Evolutionary conservation across 2,329 filamentous ascomycete species (phyloP), one percentile per base, ranked within the genome.

Genomic region (Pseudocercospora eumusae): DNA sequence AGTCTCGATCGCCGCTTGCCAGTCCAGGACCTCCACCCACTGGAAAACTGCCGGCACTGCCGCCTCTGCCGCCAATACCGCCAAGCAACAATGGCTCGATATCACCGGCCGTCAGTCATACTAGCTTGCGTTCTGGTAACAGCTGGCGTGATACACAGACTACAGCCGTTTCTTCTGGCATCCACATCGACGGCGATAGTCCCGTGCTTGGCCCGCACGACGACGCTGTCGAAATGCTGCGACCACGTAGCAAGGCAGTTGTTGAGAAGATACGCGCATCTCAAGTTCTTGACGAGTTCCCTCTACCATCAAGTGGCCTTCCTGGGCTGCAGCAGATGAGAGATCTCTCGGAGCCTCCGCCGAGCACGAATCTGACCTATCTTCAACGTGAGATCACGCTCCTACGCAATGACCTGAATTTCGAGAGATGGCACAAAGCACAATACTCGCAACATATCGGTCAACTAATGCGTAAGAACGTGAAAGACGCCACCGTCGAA

Each of bases 361-460:
- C 70, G 15, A 62, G 65, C 53, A 73, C 57, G 23, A 75, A 82
- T 61, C 70, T 82, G 27, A 78, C 83, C 1, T 84, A 86, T 66
- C 77, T 95, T 3, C 87, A 91, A 67, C 84, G 88, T 45, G 88
- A 92, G 69, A 84, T 92, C n/a, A 83, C 92, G 57, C 78, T 93
- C 1, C 76, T 95, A 10, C 86, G 88, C 49, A 95, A 93, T 64
- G 90, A 95, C 69, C 80, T 95, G 47, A 90, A 89, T 66, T 95
- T 93, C 70, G 91, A 95, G 74, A 83, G 89, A 25, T 93, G 92
- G 75, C 83, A 93, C 70, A 93, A 93, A 73, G 86, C 92, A 66
- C 91, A 95, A 70, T 91, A 93, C 73, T 85, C 93, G 67, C 85
- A 88, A 1, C 90, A 93, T 62, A 93, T 95, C 71, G 90, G 90